Conservation (phyloP, 352 stramenopile species). For the Phytophthora cajani region DNA sequence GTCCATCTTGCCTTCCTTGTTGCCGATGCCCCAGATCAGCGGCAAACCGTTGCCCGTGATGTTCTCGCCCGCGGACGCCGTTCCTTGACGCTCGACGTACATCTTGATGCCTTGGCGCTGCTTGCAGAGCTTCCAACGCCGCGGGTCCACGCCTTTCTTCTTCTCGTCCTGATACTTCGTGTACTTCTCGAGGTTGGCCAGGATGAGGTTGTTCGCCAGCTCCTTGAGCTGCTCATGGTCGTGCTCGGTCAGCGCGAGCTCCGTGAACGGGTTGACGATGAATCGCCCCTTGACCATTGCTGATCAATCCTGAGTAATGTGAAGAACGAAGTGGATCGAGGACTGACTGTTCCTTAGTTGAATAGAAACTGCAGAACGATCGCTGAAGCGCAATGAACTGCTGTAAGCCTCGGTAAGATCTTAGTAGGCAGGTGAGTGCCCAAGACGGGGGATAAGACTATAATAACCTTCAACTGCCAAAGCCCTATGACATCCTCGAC, state of each 20-base stretch:
- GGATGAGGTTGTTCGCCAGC: slow-evolving; percentile 32
- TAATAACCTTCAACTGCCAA: neutral
- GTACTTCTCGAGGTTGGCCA: slow-evolving; percentile 36
- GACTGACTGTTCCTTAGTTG: slow-evolving; percentile 5
- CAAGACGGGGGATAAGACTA: slow-evolving; percentile 11
- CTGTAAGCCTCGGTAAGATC: slow-evolving; percentile 3
- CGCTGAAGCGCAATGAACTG: neutral
- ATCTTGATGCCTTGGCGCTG: slow-evolving; percentile 47
- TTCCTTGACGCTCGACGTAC: slow-evolving; percentile 32
- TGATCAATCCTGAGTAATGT: neutral
- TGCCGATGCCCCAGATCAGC: slow-evolving; percentile 45
- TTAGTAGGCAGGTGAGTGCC: neutral
- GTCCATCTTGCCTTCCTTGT: slow-evolving; percentile 44
- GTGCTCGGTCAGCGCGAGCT: slow-evolving; percentile 22
- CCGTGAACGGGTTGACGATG: slow-evolving; percentile 38
- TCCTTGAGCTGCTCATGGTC: slow-evolving; percentile 34
- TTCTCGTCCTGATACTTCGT: slow-evolving; percentile 29
- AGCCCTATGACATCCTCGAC: neutral
- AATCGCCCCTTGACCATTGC: slow-evolving; percentile 38
- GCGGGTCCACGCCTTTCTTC: slow-evolving; percentile 32
- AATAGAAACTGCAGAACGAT: neutral
- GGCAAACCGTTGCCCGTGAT: slow-evolving; percentile 32
- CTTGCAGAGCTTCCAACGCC: slow-evolving; percentile 50
- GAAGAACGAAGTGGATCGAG: slow-evolving; percentile 7
- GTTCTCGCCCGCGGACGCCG: slow-evolving; percentile 18